Evolutionary conservation across 2,329 filamentous ascomycete genomes (phyloP).

Genomic region (Cladophialophora carrionii): DNA sequence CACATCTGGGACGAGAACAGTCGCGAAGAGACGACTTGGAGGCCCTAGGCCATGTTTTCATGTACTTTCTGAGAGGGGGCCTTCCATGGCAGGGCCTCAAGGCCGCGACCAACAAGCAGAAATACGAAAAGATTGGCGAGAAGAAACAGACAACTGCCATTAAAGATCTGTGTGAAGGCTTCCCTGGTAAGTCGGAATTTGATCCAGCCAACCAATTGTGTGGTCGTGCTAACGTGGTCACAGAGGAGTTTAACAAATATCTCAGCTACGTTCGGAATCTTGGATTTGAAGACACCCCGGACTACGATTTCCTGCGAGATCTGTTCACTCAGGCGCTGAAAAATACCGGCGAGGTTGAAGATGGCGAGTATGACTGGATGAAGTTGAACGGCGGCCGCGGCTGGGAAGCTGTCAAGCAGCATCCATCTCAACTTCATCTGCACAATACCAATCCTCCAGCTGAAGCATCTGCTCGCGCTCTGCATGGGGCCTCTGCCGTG

Average conservation of each 20-base stretch:
- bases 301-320: conserved; percentile 96
- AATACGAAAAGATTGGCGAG: conserved; percentile 99
- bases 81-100: conserved; percentile 71
- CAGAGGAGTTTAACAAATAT: conserved; percentile 96
- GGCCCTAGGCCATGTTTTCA: conserved; percentile 72
- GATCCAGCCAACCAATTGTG: neutral
- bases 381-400: conserved; percentile 92
- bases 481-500: conserved; percentile 67
- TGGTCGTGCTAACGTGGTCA: conserved; percentile 41
- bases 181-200: conserved; percentile 64
- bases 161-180: conserved; percentile 94
- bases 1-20: conserved; percentile 93
- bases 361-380: conserved; percentile 99
- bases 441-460: conserved; percentile 78
- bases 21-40: conserved; percentile 95
- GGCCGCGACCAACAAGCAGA: conserved; percentile 71
- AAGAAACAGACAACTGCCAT: conserved; percentile 99
- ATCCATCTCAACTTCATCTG: conserved; percentile 71
- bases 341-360: conserved; percentile 90
- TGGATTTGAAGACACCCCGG: conserved; percentile 95
- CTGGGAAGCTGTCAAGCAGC: conserved; percentile 78
- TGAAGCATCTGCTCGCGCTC: conserved; percentile 80
- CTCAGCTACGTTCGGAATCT: conserved; percentile 96
- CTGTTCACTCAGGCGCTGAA: conserved; percentile 95
- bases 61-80: conserved; percentile 69